Evolutionary conservation across 805 yeast species (phyloP).

Genomic region (Candida xiaguanensis): DNA sequence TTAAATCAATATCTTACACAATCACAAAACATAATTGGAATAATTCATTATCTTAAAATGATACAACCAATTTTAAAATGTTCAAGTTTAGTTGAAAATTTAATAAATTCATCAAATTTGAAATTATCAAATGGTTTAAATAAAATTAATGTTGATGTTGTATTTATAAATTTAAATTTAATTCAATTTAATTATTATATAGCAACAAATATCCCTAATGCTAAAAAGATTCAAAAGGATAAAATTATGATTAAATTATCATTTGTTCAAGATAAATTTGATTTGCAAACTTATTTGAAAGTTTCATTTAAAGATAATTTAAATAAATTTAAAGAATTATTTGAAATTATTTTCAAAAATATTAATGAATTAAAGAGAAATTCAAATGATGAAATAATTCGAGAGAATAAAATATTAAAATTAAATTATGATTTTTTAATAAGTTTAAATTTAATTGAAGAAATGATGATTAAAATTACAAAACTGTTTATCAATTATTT

Average conservation of each 20-base stretch:
- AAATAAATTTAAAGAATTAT: conserved; percentile 35
- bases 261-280: conserved; percentile 30
- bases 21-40: conserved; percentile 21
- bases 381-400: conserved; percentile 8
- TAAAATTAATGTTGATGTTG: conserved; percentile 29
- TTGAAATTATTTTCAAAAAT: conserved; percentile 32
- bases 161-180: conserved; percentile 25
- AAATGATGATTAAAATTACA: conserved; percentile 28
- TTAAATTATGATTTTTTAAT: conserved; percentile 39
- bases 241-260: conserved; percentile 25
- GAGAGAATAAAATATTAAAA: conserved; percentile 18
- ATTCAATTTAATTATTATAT: conserved; percentile 30
- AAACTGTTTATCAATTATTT: conserved; percentile 22
- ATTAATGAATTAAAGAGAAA: conserved; percentile 17
- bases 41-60: conserved; percentile 30
- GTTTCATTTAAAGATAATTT: conserved; percentile 36
- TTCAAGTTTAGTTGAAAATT: conserved; percentile 15
- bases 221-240: conserved; percentile 34
- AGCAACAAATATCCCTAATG: conserved; percentile 21
- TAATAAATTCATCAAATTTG: conserved; percentile 11
- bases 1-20: conserved; percentile 22
- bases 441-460: conserved; percentile 21
- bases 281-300: conserved; percentile 17
- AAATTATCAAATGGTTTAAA: conserved; percentile 28
- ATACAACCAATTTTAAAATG: conserved; percentile 27